phyloP scores from a whole-genome alignment of 2,329 filamentous ascomycete species.

The Fusarium abutilonis region DNA sequence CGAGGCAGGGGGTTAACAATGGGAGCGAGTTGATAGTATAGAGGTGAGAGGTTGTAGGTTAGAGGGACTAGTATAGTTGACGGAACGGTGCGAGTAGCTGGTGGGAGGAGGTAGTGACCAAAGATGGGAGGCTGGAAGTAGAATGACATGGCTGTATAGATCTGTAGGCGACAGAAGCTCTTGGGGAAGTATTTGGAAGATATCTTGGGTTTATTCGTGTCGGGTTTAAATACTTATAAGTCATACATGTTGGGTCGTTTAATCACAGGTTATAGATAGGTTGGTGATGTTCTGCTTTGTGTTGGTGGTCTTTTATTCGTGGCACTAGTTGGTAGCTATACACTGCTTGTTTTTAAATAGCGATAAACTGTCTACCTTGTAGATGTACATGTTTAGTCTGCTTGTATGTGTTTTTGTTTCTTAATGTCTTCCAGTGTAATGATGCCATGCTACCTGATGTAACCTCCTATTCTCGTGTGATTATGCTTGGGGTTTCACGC shows the following conservation, averaged over 20 bases:
- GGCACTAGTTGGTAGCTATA: neutral
- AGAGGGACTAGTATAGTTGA: neutral
- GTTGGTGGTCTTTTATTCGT: neutral
- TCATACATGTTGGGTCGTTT: neutral
- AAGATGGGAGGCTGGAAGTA: constrained; percentile 45
- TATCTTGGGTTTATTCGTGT: neutral
- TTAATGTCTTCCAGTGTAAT: too few relatives aligned
- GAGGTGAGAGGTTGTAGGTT: neutral
- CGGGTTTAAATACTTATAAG: constrained; percentile 2
- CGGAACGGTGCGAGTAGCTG: neutral
- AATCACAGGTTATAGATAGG: constrained; percentile 10
- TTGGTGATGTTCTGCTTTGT: constrained; percentile 24
- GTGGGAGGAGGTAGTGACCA: constrained; percentile 2
- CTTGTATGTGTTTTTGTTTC: too few relatives aligned
- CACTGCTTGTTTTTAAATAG: neutral
- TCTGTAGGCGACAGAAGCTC: neutral
- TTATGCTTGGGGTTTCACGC: too few relatives aligned
- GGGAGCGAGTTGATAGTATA: constrained; percentile 2
- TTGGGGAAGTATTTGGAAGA: neutral
- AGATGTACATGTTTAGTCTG: too few relatives aligned
- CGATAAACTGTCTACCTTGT: neutral
- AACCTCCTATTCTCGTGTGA: too few relatives aligned
- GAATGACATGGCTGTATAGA: constrained; percentile 36
- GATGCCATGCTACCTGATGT: too few relatives aligned
- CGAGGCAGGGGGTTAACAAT: neutral